Percentiles rank a stretch among this genome's conserved stretches.
Conservation (phyloP, 192 early-diverging fungal genomes). For the Backusella liffmaniae region DNA sequence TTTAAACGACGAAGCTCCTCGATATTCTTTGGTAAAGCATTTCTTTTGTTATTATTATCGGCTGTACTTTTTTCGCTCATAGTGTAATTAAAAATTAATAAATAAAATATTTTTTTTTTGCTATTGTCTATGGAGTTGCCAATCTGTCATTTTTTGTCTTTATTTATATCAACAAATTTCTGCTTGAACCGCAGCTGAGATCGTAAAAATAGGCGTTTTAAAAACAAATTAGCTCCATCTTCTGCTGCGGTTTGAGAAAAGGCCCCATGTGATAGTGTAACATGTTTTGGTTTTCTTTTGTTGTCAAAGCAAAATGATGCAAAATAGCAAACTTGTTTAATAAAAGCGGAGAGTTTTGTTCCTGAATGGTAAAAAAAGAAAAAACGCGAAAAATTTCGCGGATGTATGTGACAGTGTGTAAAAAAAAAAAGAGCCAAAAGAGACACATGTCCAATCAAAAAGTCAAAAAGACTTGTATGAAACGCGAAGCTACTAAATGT, state of each 20-base stretch:
- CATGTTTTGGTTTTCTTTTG: not conserved
- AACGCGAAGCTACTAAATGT: not conserved
- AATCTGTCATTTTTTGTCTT: not conserved
- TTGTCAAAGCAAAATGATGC: not conserved
- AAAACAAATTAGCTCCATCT: not conserved
- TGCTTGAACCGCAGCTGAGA: not conserved
- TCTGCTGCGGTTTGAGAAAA: not conserved
- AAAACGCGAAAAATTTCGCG: not conserved
- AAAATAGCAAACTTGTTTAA: not conserved
- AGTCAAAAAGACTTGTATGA: not conserved
- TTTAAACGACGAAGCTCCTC: conserved; percentile 9
- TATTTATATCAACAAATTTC: too few relatives aligned
- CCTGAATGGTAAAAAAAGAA: not conserved
- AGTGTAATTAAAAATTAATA: not conserved
- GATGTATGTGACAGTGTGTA: too few relatives aligned
- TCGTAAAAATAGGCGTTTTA: not conserved
- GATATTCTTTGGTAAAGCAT: not conserved
- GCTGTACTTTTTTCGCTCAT: not conserved
- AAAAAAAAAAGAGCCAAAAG: not conserved
- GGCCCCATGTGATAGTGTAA: not conserved
- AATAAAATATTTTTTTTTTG: too few relatives aligned
- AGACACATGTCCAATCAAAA: not conserved
- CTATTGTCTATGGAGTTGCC: too few relatives aligned
- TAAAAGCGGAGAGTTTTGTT: not conserved
- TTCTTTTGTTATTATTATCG: not conserved